Evolutionary conservation across 2,329 filamentous ascomycete genomes (phyloP), one percentile per base, ranked within the genome.

Genomic region (Gliomastix tumulicola): DNA sequence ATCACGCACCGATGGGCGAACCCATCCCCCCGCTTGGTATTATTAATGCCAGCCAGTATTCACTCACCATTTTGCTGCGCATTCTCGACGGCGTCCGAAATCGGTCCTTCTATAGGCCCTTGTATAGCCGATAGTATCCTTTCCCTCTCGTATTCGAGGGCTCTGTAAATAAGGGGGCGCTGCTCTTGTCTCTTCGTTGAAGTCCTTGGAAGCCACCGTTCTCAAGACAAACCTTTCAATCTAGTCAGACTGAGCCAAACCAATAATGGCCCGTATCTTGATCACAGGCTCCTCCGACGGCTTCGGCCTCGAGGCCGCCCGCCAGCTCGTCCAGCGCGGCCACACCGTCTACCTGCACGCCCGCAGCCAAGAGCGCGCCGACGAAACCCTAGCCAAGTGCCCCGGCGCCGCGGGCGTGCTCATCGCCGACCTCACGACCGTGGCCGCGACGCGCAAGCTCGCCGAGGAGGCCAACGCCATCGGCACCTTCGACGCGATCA

Each of bases 241-340:
- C n/a, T n/a, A n/a, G n/a, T n/a, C n/a, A n/a, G n/a, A n/a, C n/a
- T n/a, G n/a, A n/a, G n/a, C n/a, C n/a, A n/a, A n/a, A n/a, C n/a
- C n/a, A n/a, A n/a, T n/a, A 25, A 48, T 50, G 48, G 45, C 36
- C 16, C 47, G 46, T 16, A 44, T 50, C 30, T 44, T 50, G 31
- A 49, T 50, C 21, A 50, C 48, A 4, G 48, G 48, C 6, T 49
- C 48, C 19, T 43, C 44, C 18, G 48, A 50, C n/a, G 48, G 48
- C 28, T 44, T 50, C 22, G 48, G 47, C 35, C 39, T 48, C 17
- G 45, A 44, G 27, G 34, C 47, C 23, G 47, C 48, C 22, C 45
- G 45, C 17, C 47, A 48, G 21, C 47, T 50, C 5, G 34, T 46
- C 13, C 38, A 49, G 17, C 44, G 42, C 16, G 44, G 42, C 16